phyloP scores from a whole-genome alignment of 495 filamentous ascomycete genomes.

The Penicillium ucsense region DNA sequence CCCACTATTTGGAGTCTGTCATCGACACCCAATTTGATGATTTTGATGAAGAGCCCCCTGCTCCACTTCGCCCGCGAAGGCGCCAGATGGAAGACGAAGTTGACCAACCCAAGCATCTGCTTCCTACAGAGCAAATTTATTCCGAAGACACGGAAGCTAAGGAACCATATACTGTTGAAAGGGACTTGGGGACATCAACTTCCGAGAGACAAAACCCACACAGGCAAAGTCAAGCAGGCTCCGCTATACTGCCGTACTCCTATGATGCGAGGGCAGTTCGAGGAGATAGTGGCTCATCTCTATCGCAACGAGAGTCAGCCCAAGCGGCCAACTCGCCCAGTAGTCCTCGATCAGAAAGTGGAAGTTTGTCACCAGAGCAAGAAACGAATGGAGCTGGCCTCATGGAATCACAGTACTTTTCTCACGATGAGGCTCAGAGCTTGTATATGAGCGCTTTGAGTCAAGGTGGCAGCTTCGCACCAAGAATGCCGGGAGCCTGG shows the following conservation, averaged over 20 bases:
- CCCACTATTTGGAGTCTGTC: conserved; percentile 40
- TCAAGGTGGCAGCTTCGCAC: conserved; percentile 29
- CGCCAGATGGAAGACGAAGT: background rate
- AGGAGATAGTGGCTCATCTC: too few relatives aligned
- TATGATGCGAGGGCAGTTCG: too few relatives aligned
- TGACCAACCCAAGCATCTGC: background rate
- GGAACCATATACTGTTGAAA: background rate
- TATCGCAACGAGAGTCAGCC: too few relatives aligned
- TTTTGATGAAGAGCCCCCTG: conserved; percentile 22
- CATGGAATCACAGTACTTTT: conserved; percentile 70
- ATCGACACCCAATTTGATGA: conserved; percentile 38
- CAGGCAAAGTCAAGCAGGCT: too few relatives aligned
- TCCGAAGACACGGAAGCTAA: background rate
- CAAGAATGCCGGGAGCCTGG: conserved; percentile 53
- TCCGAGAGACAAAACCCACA: too few relatives aligned
- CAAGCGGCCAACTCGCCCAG: background rate
- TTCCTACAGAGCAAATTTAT: background rate
- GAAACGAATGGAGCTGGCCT: conserved; percentile 39
- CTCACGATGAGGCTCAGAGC: conserved; percentile 86
- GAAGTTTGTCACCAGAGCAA: conserved; percentile 13
- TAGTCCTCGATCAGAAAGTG: conserved; percentile 16
- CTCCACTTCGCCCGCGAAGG: conserved; percentile 2
- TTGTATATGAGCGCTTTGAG: conserved; percentile 85
- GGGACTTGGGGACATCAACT: too few relatives aligned
- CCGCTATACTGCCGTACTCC: too few relatives aligned